Conservation (phyloP, 192 early-diverging fungal genomes). For the Coemansia sp. region DNA sequence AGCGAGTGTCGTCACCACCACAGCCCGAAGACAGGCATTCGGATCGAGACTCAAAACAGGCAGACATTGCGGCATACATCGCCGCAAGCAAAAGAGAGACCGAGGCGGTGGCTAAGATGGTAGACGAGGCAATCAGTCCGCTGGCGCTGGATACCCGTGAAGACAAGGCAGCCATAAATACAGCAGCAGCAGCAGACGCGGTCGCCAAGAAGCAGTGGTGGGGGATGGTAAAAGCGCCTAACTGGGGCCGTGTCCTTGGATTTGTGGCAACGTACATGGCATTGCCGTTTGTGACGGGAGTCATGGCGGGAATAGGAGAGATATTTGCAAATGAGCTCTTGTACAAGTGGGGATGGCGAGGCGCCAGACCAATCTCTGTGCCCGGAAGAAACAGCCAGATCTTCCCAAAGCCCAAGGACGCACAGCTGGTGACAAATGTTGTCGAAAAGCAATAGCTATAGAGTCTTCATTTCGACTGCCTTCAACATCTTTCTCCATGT, state of each 20-base stretch:
- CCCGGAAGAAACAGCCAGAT: slow-evolving; percentile 28
- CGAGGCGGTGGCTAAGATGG: neutral
- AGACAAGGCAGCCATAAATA: neutral
- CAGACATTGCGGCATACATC: slow-evolving; percentile 24
- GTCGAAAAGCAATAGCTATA: slow-evolving; percentile 66
- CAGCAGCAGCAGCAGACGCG: neutral
- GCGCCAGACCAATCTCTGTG: slow-evolving; percentile 41
- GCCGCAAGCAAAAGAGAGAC: slow-evolving; percentile 6
- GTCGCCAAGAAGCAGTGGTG: neutral
- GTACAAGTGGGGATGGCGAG: slow-evolving; percentile 72
- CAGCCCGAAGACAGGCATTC: neutral
- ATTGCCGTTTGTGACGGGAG: slow-evolving; percentile 53
- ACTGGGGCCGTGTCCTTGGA: slow-evolving; percentile 20
- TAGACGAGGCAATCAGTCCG: slow-evolving; percentile 4
- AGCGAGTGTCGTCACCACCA: slow-evolving; percentile 3
- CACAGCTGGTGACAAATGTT: slow-evolving; percentile 1
- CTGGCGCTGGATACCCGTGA: neutral
- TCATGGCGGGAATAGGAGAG: slow-evolving; percentile 72
- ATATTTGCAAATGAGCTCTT: slow-evolving; percentile 78
- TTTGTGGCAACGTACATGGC: slow-evolving; percentile 44
- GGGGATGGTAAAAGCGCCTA: slow-evolving; percentile 9
- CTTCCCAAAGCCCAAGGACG: slow-evolving; percentile 20
- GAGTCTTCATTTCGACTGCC: neutral
- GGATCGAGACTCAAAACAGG: slow-evolving; percentile 8
- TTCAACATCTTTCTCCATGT: neutral